Evolutionary conservation across 768 basidiomycete genomes (phyloP), one percentile per base, ranked within the genome.

Genomic region (Tulasnella sp.): DNA sequence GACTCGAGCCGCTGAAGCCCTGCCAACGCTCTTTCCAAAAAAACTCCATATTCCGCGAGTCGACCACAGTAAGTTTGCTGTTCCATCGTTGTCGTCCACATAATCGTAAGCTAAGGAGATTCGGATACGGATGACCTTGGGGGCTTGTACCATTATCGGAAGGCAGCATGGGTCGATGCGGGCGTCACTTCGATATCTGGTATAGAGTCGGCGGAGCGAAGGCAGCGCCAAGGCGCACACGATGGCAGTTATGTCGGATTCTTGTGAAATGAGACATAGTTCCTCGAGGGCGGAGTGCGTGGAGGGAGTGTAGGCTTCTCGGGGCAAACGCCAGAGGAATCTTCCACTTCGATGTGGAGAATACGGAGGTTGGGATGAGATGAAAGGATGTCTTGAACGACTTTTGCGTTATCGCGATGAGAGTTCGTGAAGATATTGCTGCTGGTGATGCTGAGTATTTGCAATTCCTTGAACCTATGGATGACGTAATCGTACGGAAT

Each of bases 311-410:
- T 44, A 44, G 42, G 42, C 7, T 44, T 15, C 10, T 44, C 16
- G 16, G n/a, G n/a, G 10, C 6, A 1, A 7, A 4, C 3, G 23
- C n/a, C 7, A 0, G 0, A 11, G 0, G 23, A 51, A 7, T n/a
- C 1, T n/a, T 51, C 51, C n/a, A 5, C 5, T 3, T 51, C 7
- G 51, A 51, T n/a, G 23, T 11, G 51, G 6, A 51, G 23, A n/a
- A 23, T 5, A 7, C n/a, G 51, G 51, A 51, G 51, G 11, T 51
- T 6, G 6, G 51, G 51, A 4, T n/a, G 20, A n/a, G n/a, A 23
- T 6, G 23, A 51, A 9, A 51, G 23, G 10, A 51, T n/a, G 51
- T n/a, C n/a, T n/a, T 51, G 51, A 11, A 51, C 51, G 23, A 10
- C n/a, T 6, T 51, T 51, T 20, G 51, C 51, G 51, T 23, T 51